Base-by-base conservation (phyloP, 1,139 yeast genomes). In the Zhuliangozyma parablackwelliae region DNA sequence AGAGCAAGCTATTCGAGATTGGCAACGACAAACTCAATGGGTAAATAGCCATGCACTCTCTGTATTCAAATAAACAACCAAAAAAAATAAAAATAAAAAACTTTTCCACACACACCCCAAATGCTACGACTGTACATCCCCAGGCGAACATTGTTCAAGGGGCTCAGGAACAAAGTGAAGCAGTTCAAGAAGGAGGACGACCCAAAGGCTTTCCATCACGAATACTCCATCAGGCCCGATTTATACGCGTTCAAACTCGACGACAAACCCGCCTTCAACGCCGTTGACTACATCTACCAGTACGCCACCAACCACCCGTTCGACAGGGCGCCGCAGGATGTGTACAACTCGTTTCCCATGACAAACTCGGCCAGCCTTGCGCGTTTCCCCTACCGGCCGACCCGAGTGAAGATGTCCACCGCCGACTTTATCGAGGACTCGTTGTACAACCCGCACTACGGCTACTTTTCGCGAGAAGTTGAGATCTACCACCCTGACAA, bases 371-470 rank as follows among this genome's bases (percentile, higher is more conserved):
- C 63, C 25, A 70, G 69, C 40, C 60, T 84, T 34, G 57, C 75
- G 1, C 64, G 70, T 34, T 55, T 68, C 27, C 62, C 60, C 32
- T 50, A 47, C 36, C 67, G 92, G 26, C 96, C 96, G 0, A 64
- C 54, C 28, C 69, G 74, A 30, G 77, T 78, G 3, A 81, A 84
- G 51, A 82, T 87, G 90, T 62, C 82, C 25, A 65, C 82, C 0
- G 67, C 86, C 11, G 95, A 86, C 50, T 88, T 84, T 57, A 87
- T 87, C 40, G 95, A 87, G 48, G 95, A 87, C 54, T 82, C 94
- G 13, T 63, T 87, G 49, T 87, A 87, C 55, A 84, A 88, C 56
- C 89, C 94, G 0, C 53, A 71, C 44, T 88, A 87, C 54, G 96
- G 96, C 0, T 88, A 87, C 56, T 87, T 87, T 53, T 71, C 89